Base-by-base conservation (phyloP, 805 yeast genomes). In the Sugiyamaella smithiae region DNA sequence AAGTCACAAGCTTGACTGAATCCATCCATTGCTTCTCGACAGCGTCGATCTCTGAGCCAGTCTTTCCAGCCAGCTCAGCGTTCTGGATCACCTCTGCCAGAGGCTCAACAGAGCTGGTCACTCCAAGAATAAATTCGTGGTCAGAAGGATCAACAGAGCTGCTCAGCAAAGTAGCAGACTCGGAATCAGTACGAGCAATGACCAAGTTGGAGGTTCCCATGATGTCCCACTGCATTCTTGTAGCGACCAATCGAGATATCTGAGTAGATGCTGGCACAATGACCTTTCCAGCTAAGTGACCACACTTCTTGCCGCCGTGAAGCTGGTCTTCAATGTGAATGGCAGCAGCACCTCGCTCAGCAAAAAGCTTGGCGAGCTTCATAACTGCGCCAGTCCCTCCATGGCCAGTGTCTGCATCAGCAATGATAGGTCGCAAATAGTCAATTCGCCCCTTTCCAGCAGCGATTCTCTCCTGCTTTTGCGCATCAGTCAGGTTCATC, bases 331-430 rank as follows among this genome's bases (percentile, higher is more conserved):
- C 85, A 22, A 78, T 64, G 60, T 81, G 85, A 42, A 81, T 75
- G n/a, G 78, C 84, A 1, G 84, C 80, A 2, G 85, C 84, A 20
- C 85, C 85, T 17, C 71, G 70, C 60, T 80, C 85, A n/a, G 82
- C 84, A 67, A 81, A 81, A 44, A 79, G 60, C 58, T 81, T 81
- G 20, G 85, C 82, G 48, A 80, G 64, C 58, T 81, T 81, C 85
- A 81, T 80, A 2, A 80, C 81, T 0, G 84, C 72, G 2, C 80
- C 76, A 11, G 74, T 64, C 9, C 84, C 83, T 16, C 85, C 85
- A 59, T 79, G 84, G 2, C 85, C 85, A 57, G 82, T 80, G 54
- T 81, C 85, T 2, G 77, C 85, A 60, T 81, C 85, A 2, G 85
- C 85, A 53, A 81, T 75, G 45, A 81, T 79, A 12, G 85, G 85